phyloP scores from a whole-genome alignment of 2,329 filamentous ascomycete genomes.

The Apiospora pterosperma region DNA sequence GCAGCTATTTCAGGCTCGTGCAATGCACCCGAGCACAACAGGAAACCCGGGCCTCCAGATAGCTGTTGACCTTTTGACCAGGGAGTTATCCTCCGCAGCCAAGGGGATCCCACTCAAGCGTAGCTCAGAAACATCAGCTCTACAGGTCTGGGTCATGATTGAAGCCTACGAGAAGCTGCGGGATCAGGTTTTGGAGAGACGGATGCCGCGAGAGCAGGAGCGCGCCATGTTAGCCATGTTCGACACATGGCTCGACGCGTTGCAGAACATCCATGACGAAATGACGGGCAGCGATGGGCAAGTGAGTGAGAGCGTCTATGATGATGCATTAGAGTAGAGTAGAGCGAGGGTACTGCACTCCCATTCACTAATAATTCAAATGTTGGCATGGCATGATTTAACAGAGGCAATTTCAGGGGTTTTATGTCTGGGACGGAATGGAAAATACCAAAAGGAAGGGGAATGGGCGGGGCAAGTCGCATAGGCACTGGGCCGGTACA shows the following conservation, averaged over 20 bases:
- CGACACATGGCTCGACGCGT: conserved; percentile 47
- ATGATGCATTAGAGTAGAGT: conserved; percentile 12
- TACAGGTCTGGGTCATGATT: conserved; percentile 57
- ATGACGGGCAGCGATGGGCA: conserved; percentile 27
- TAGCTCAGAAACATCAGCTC: conserved; percentile 35
- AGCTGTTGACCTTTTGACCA: conserved; percentile 46
- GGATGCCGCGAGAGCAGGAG: conserved; percentile 22
- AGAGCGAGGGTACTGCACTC: neutral
- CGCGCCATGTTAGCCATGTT: conserved; percentile 39
- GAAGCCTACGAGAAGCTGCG: conserved; percentile 54
- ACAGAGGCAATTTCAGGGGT: neutral
- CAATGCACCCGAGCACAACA: conserved; percentile 1
- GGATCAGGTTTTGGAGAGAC: conserved; percentile 38
- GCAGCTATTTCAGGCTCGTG: neutral
- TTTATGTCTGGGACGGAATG: neutral
- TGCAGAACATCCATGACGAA: conserved; percentile 44
- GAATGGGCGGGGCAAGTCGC: neutral
- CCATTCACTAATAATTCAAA: neutral
- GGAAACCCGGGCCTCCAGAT: conserved; percentile 42
- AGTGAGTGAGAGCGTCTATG: conserved; percentile 32
- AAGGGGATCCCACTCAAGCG: conserved; percentile 20
- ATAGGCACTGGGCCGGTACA: neutral
- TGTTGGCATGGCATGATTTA: neutral
- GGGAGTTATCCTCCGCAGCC: conserved; percentile 43
- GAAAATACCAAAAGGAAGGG: neutral